These are phyloP conservation scores for Sporothrix inflata DNA, from an alignment of 2,329 filamentous ascomycete genomes.

Conservation along the genomic window DNA sequence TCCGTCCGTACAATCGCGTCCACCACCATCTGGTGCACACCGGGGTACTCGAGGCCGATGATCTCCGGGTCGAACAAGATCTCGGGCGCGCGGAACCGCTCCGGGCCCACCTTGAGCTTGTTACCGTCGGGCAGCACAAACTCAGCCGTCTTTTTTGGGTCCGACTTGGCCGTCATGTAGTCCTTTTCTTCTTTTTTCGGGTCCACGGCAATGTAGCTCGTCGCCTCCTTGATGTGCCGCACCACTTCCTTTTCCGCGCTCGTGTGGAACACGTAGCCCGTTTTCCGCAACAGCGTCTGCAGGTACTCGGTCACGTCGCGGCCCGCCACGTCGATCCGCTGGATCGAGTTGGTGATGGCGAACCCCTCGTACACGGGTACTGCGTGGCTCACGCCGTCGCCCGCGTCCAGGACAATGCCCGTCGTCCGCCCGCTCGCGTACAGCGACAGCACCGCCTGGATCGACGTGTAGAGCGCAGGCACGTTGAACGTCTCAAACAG, in stretches of 20 bases:
- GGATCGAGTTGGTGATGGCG: slow-evolving; percentile 92
- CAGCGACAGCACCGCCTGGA: slow-evolving; percentile 92
- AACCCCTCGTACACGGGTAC: slow-evolving; percentile 98
- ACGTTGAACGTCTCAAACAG: slow-evolving; percentile 99
- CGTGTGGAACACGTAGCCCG: slow-evolving; percentile 92
- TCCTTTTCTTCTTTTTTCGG: slow-evolving; percentile 96
- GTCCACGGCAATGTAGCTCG: slow-evolving; percentile 87
- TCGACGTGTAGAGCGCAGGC: slow-evolving; percentile 92
- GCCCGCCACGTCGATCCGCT: slow-evolving; percentile 93
- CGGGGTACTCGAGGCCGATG: slow-evolving; percentile 94
- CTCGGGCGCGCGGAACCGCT: slow-evolving; percentile 93
- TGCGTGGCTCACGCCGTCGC: slow-evolving; percentile 94
- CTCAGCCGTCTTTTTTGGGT: slow-evolving; percentile 77
- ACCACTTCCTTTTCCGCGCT: slow-evolving; percentile 99
- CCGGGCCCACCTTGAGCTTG: slow-evolving; percentile 89
- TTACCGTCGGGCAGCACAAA: slow-evolving; percentile 92
- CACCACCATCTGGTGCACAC: slow-evolving; percentile 96
- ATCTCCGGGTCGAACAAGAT: slow-evolving; percentile 98
- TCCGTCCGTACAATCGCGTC: slow-evolving; percentile 95
- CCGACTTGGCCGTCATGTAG: slow-evolving; percentile 79
- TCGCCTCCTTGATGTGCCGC: slow-evolving; percentile 92
- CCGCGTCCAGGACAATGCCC: slow-evolving; percentile 91
- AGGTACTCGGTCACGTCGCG: slow-evolving; percentile 95
- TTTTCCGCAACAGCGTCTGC: slow-evolving; percentile 87
- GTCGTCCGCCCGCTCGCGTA: slow-evolving; percentile 96